phyloP scores from a whole-genome alignment of 1,284 basidiomycete species.

The Trametes hirsuta region DNA sequence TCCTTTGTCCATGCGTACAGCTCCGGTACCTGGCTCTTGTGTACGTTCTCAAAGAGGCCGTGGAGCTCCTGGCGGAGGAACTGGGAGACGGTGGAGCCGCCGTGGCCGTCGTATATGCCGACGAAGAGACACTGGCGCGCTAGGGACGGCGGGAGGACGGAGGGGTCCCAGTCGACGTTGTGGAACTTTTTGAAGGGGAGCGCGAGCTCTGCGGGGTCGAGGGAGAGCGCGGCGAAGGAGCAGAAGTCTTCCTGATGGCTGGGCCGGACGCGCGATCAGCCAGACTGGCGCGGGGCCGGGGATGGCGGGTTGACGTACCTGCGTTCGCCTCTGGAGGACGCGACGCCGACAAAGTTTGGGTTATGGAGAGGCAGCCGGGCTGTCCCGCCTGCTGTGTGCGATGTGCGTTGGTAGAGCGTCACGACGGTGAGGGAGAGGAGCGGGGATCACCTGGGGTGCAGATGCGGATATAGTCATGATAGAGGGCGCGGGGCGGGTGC shows the following conservation, averaged over 20 bases:
- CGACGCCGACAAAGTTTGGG: conserved; percentile 70
- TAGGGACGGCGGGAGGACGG: conserved; percentile 56
- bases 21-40: conserved; percentile 71
- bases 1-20: conserved; percentile 79
- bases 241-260: conserved; percentile 86
- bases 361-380: conserved; percentile 47
- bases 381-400: conserved; percentile 36
- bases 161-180: conserved; percentile 73
- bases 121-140: conserved; percentile 82
- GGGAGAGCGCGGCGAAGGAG: conserved; percentile 71
- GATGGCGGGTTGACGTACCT: conserved; percentile 45
- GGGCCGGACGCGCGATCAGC: conserved; percentile 1
- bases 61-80: conserved; percentile 80
- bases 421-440: not conserved
- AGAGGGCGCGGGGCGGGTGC: conserved; percentile 32
- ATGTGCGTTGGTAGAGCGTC: not conserved
- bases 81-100: conserved; percentile 42
- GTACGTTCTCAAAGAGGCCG: conserved; percentile 75
- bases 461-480: conserved; percentile 74
- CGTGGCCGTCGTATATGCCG: conserved; percentile 83
- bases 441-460: conserved; percentile 51
- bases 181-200: conserved; percentile 64
- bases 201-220: conserved; percentile 75
- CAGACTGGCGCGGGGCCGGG: not conserved
- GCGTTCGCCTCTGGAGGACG: conserved; percentile 77